A percentile compares a stretch with the other conserved stretches of the same genome.
Evolutionary conservation across 495 filamentous ascomycete genomes (phyloP).

Genomic region (Penicillium crystallinum): DNA sequence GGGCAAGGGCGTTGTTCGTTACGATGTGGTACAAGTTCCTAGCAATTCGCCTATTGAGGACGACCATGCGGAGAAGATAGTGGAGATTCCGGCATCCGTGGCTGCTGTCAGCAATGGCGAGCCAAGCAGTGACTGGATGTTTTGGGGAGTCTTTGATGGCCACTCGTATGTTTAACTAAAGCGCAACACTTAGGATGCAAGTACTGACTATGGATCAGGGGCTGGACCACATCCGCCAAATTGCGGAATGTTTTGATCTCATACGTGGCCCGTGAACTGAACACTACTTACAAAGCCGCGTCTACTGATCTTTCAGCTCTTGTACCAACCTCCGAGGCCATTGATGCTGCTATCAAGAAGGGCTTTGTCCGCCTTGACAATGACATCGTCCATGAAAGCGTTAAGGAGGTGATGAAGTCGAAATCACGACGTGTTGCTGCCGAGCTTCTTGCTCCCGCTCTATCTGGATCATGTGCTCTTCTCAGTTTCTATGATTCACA

Average conservation of each 20-base stretch:
- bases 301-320: conserved; percentile 54
- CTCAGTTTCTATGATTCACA: conserved; percentile 92
- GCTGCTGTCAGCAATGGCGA: conserved; percentile 47
- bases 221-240: conserved; percentile 98
- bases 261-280: conserved; percentile 92
- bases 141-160: conserved; percentile 98
- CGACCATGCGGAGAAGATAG: conserved; percentile 95
- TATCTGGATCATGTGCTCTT: conserved; percentile 93
- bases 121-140: conserved; percentile 91
- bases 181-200: background rate
- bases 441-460: conserved; percentile 83
- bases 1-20: conserved; percentile 86
- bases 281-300: conserved; percentile 78
- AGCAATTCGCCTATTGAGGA: conserved; percentile 99
- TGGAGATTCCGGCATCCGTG: conserved; percentile 67
- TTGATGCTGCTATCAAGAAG: conserved; percentile 88
- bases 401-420: conserved; percentile 80
- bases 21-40: conserved; percentile 90
- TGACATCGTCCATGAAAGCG: conserved; percentile 87
- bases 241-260: conserved; percentile 85
- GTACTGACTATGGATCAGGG: conserved; percentile 46
- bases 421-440: conserved; percentile 83
- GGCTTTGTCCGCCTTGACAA: conserved; percentile 86
- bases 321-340: conserved; percentile 60
- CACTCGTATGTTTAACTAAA: conserved; percentile 61